These are phyloP conservation scores for Vigna mungo DNA, from an alignment of 306 rosid genomes.

Conservation along the genomic window DNA sequence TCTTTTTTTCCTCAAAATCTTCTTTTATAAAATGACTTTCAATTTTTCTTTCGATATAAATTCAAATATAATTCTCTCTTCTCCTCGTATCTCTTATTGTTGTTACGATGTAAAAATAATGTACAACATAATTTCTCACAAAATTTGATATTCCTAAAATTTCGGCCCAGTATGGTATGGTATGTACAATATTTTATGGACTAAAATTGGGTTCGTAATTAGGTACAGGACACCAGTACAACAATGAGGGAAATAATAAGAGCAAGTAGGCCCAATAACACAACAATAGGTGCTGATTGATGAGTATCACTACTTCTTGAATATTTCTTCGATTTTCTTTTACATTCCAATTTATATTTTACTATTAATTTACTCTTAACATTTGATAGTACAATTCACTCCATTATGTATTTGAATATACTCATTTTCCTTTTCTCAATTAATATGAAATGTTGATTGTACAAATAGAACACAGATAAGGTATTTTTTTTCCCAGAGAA, in stretches of 20 bases:
- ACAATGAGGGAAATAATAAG: background rate
- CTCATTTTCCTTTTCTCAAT: background rate
- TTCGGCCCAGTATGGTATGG: background rate
- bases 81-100: background rate
- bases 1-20: background rate
- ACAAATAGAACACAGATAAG: background rate
- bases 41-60: background rate
- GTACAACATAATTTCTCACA: background rate
- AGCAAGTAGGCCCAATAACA: background rate
- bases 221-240: background rate
- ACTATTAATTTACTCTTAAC: background rate
- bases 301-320: too few relatives aligned
- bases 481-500: too few relatives aligned
- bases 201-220: background rate
- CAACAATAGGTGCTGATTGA: background rate
- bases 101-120: background rate
- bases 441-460: background rate
- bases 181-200: background rate
- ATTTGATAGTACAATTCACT: background rate
- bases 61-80: background rate
- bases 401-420: background rate
- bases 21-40: too few relatives aligned
- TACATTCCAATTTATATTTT: too few relatives aligned
- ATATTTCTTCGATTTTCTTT: background rate
- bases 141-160: slow-evolving; percentile 13